Evolutionary conservation across 371 early-diverging fungal species (phyloP).

Genomic region (Aphelidium insulamus): DNA sequence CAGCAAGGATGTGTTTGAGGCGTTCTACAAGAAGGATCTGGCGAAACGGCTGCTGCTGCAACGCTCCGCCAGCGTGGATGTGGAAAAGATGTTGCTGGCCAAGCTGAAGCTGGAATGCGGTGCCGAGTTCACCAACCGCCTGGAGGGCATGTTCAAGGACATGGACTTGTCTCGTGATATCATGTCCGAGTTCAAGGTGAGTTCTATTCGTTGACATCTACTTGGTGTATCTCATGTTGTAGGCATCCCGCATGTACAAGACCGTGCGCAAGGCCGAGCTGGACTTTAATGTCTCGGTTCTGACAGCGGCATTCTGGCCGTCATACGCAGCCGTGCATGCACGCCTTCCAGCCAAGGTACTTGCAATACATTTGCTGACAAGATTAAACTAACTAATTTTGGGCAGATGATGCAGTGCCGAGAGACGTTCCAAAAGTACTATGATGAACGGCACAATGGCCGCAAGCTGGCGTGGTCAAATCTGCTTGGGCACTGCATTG

Average conservation of each 20-base stretch:
- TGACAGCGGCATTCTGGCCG: conserved; percentile 80
- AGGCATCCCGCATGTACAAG: conserved; percentile 12
- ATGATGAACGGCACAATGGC: conserved; percentile 46
- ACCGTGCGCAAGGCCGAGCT: conserved; percentile 9
- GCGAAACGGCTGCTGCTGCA: conserved; percentile 63
- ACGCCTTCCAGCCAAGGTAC: conserved; percentile 39
- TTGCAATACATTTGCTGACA: conserved; percentile 6
- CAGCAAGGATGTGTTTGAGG: conserved; percentile 86
- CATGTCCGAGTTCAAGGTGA: conserved; percentile 8
- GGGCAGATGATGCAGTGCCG: conserved; percentile 33
- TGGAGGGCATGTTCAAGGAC: conserved; percentile 56
- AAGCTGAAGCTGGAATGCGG: conserved; percentile 78
- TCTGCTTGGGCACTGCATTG: conserved; percentile 42
- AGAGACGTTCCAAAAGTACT: conserved; percentile 45
- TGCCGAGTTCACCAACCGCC: conserved; percentile 56
- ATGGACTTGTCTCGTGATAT: conserved; percentile 13
- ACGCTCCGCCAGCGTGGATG: conserved; percentile 47
- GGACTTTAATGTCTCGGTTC: conserved; percentile 42
- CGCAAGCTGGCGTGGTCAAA: conserved; percentile 65
- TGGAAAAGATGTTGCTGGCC: conserved; percentile 56
- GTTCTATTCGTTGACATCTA: conserved; percentile 1
- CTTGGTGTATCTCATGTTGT: no score
- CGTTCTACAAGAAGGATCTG: conserved; percentile 73
- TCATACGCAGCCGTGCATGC: conserved; percentile 42
- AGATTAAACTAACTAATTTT: background rate